Base-by-base conservation (phyloP, 208 protist genomes). In the Phytomonas sp. region DNA sequence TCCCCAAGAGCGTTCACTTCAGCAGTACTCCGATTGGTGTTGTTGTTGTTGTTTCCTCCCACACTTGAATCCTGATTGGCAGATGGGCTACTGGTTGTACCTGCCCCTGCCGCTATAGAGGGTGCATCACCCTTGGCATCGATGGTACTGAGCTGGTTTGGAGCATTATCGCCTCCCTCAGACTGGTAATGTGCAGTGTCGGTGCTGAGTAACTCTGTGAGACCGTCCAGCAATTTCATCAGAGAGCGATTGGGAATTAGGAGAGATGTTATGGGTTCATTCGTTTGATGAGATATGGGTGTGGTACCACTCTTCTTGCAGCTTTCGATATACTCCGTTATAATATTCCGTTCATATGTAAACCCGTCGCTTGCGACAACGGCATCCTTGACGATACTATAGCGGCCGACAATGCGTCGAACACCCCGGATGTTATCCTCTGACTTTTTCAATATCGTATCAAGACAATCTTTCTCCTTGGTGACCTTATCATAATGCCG, bases 341-440 rank as follows among this genome's bases (percentile, higher is more conserved):
- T 94, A 20, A 80, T 81, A 60, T 87, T 78, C 6, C 91, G 84
- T 71, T 97, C 89, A 77, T 97, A 98, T 29, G 92, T 97, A 81
- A 91, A 89, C 20, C 95, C 95, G 65, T 97, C 92, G 67, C 81
- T 85, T 40, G 92, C 86, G 29, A 96, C 82, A 32, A 98, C 95
- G 28, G 93, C 88, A 60, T 96, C 90, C 28, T 82, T 77, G 62
- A 97, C 84, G 17, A 76, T 70, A 36, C 71, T 74, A 73, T 93
- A 95, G 51, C 82, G 83, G 32, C 84, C 73, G 20, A 95, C 75
- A n/a, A 91, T 72, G 40, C 71, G 67, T 46, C 78, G 79, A 32
- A 89, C 87, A 40, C 85, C 70, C 64, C 71, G 68, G 53, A 93
- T 67, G 28, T 74, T 70, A 31, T 76, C 78, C 75, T 95, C 87